Evolutionary conservation across 2,329 filamentous ascomycete genomes (phyloP), one percentile per base, ranked within the genome.

Genomic region (Nemania abortiva): DNA sequence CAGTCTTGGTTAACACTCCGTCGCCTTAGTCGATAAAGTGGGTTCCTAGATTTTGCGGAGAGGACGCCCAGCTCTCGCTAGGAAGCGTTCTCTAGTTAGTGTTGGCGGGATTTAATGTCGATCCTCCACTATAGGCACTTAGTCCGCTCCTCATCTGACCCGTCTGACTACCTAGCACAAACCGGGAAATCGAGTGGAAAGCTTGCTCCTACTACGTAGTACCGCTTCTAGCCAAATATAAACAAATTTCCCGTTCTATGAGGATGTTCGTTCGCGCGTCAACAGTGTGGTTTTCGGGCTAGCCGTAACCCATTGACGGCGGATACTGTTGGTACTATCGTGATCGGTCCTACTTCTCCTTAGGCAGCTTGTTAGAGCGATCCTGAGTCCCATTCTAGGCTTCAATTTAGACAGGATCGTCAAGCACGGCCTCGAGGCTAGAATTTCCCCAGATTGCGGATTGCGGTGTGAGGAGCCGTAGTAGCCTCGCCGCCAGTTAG

Each of bases 81-180:
- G 53, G 22, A 45, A 49, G 39, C 31, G n/a, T 50, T 42, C 45
- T 65, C 52, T 37, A 63, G 45, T 54, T 22, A n/a, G n/a, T n/a
- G n/a, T 63, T 9, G 57, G 31, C 52, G 55, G 47, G 42, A 31
- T 65, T 55, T 63, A 54, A 59, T 61, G 62, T 66, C 58, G 62
- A 70, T 68, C 69, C n/a, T 58, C 59, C 47, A 34, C 6, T 57
- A 68, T 57, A 45, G 56, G 59, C 50, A 64, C 9, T 24, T 49
- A 13, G 29, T 58, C 55, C 50, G 56, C 18, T 37, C 61, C 11
- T n/a, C 31, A 58, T 39, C 7, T 59, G 39, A 63, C 55, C 20
- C 18, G 45, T 49, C 50, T 42, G 13, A 10, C 37, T 42, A 42
- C 37, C 37, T 70, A 57, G 31, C 18, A 50, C 67, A 39, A 59